Base-by-base conservation (phyloP, 192 early-diverging fungal species). In the Coemansia sp. region DNA sequence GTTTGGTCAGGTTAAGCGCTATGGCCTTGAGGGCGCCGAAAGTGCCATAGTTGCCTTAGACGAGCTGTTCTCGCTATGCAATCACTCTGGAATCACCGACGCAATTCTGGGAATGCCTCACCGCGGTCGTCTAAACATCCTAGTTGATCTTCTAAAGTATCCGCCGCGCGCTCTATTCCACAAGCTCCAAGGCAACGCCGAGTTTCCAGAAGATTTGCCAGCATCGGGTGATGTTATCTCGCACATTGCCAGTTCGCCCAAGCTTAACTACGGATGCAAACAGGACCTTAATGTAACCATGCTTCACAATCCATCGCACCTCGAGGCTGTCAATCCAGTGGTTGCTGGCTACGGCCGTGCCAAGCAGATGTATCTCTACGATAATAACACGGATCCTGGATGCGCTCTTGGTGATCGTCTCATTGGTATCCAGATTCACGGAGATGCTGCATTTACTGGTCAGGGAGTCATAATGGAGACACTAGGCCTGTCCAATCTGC, bases 291-390 rank as follows among this genome's bases (percentile, higher is more conserved):
- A 93, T 50, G 89, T 95, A 7, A 91, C 92, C 2, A 82, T 96
- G 81, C 73, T 96, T n/a, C 91, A 92, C 78, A 98, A 98, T 73
- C 96, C 96, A 12, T 96, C 94, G 5, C 96, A 98, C 66, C 78
- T 98, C n/a, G 95, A 92, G 67, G 93, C 95, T 2, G 90, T 93
- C 27, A 98, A 98, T 80, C 93, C 96, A 0, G 93, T 98, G 2
- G 93, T 93, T 22, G 85, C 95, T 73, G 96, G 96, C 39, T 96
- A 98, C 65, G 92, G 94, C 0, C 87, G 96, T 12, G 93, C 95
- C 25, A 89, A 92, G 71, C 96, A 98, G 64, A 94, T 97, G 86
- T 73, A 86, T 49, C 71, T 88, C 18, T 86, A 82, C 54, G 82
- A 87, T 55, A 81, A 84, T 34, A 83, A 75, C 50, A 87, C 83